These are phyloP conservation scores for Boletus coccyginus DNA, from an alignment of 768 basidiomycete species.

Conservation along the genomic window DNA sequence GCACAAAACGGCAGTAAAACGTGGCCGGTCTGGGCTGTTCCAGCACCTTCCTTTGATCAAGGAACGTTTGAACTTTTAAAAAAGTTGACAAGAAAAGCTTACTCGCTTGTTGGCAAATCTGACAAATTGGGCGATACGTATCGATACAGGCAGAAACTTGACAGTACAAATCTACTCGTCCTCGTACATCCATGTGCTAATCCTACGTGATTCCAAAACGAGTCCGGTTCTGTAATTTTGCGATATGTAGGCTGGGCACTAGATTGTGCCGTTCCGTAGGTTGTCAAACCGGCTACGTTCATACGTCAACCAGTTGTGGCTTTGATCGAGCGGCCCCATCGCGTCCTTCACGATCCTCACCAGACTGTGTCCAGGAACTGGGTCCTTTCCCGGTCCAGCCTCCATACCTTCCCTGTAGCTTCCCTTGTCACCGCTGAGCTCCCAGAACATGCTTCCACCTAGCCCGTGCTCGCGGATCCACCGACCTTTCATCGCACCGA, in stretches of 20 bases:
- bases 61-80: neutral
- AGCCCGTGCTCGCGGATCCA: conserved; percentile 77
- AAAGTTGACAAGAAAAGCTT: neutral
- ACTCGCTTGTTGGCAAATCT: neutral
- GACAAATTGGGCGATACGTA: conserved; percentile 6
- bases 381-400: conserved; percentile 68
- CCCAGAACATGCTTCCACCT: conserved; percentile 95
- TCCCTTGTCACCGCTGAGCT: conserved; percentile 85
- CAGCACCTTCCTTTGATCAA: neutral
- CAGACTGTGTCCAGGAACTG: conserved; percentile 66
- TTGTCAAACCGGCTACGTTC: conserved; percentile 77
- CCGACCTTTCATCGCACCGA: conserved; percentile 70
- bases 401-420: conserved; percentile 69
- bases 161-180: neutral
- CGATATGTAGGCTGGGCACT: conserved; percentile 5
- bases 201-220: neutral
- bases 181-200: neutral
- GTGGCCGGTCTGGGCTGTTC: neutral
- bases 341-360: conserved; percentile 71
- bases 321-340: conserved; percentile 72
- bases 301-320: conserved; percentile 82
- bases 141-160: neutral
- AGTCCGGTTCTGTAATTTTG: neutral
- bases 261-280: conserved; percentile 62
- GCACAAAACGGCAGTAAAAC: neutral